These are phyloP conservation scores for Limnanthes douglasii DNA, from an alignment of 345 rosid genomes.

Conservation along the genomic window DNA sequence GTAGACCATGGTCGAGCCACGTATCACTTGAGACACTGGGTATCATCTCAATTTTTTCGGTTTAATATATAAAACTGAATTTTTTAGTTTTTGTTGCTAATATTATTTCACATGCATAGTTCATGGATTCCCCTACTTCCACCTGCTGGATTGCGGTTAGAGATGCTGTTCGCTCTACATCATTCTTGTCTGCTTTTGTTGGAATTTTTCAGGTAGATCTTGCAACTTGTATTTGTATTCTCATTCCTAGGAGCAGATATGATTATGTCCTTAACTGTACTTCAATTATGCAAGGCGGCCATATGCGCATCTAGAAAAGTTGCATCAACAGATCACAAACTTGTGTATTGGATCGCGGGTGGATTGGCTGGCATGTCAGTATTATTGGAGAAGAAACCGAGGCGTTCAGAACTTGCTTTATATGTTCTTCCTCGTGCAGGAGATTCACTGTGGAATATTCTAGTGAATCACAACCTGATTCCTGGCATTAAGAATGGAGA, in stretches of 20 bases:
- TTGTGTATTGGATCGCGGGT: conserved; percentile 88
- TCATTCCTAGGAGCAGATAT: not conserved
- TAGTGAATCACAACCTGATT: conserved; percentile 71
- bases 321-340: conserved; percentile 81
- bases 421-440: conserved; percentile 98
- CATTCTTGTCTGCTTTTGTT: conserved; percentile 96
- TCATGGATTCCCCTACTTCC: conserved; percentile 77
- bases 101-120: conserved; percentile 30
- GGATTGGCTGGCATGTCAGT: conserved; percentile 83
- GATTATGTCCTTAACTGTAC: conserved; percentile 8
- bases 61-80: too few species aligned
- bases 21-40: too few species aligned
- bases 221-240: conserved; percentile 3
- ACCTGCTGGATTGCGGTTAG: conserved; percentile 78
- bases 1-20: too few species aligned
- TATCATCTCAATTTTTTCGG: too few species aligned
- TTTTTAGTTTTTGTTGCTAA: too few species aligned
- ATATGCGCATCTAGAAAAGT: conserved; percentile 86
- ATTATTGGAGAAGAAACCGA: conserved; percentile 79
- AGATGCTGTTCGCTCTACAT: conserved; percentile 83
- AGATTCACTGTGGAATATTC: conserved; percentile 92
- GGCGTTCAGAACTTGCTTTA: conserved; percentile 89
- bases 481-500: conserved; percentile 81
- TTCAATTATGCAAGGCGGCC: conserved; percentile 38
- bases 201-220: conserved; percentile 84